Evolutionary conservation across 108 stramenopile genomes (phyloP), one percentile per base, ranked within the genome.

Genomic region (Chaetoceros muelleri): DNA sequence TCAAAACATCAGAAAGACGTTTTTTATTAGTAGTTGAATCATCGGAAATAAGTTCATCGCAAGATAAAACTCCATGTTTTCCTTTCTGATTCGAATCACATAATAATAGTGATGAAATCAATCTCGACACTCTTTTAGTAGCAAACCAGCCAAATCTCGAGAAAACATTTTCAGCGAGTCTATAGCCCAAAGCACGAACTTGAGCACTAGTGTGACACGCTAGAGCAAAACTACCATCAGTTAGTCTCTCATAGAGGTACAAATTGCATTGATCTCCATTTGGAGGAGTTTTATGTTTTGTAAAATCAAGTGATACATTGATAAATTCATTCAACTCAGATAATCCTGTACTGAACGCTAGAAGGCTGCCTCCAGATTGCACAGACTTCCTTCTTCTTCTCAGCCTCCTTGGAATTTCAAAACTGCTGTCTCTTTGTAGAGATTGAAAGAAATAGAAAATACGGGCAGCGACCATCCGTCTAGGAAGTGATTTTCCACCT

Each of bases 151-250:
- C 86, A 71, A 80, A 86, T 26, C 86, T 75, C 13, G 82, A 84
- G 23, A 92, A 64, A 7, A 81, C 74, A 51, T 82, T 86, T 46
- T 92, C 90, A n/a, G 81, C 76, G 18, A 78, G 71, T 0, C 84
- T 72, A 45, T 84, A 72, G 3, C 81, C 85, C 47, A 76, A 69
- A 24, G 84, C 80, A 48, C 90, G 71, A 19, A 92, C 86, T 51
- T 84, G 83, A 0, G 84, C 82, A 52, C 88, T 92, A 13, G 90
- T 75, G 55, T 92, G 90, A 60, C 86, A 92, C 8, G 82, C 71
- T 2, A 92, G 67, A 16, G 86, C 67, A 70, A 75, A 84, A 18
- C 87, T 80, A 26, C 84, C 82, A 73, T 92, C 90, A 24, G 86
- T 55, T 7, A 92, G 59, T 0, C 77, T 78, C 59, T 92, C 90